These are phyloP conservation scores for Phoma sp. DNA, from an alignment of 2,329 filamentous ascomycete genomes.

Conservation along the genomic window DNA sequence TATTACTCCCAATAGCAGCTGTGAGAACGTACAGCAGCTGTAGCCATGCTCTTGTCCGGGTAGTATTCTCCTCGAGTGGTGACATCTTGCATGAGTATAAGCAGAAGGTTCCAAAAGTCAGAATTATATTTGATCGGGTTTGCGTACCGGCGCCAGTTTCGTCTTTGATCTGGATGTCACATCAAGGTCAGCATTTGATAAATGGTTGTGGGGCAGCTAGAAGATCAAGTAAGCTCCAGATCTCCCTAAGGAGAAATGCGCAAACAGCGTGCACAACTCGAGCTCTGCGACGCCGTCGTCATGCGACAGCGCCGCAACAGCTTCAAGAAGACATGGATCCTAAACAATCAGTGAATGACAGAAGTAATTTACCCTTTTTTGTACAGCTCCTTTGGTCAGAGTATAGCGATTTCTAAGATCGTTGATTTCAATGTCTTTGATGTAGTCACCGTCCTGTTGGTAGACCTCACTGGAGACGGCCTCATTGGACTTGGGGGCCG, in stretches of 20 bases:
- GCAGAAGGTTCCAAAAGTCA: conserved; percentile 62
- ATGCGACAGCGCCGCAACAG: conserved; percentile 40
- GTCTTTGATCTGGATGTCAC: conserved; percentile 98
- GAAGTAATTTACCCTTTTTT: conserved; percentile 98
- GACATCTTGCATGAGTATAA: conserved; percentile 84
- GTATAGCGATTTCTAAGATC: conserved; percentile 96
- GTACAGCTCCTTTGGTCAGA: conserved; percentile 93
- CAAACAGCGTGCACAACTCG: conserved; percentile 38
- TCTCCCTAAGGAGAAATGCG: conserved; percentile 45
- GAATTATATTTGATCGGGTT: conserved; percentile 69
- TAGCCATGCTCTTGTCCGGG: conserved; percentile 97
- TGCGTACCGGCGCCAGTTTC: conserved; percentile 99
- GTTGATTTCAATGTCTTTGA: conserved; percentile 99
- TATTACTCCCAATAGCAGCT: neutral
- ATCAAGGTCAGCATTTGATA: conserved; percentile 91
- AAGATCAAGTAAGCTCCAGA: conserved; percentile 56
- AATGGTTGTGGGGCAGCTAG: conserved; percentile 61
- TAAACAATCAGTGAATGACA: conserved; percentile 70
- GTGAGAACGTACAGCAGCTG: conserved; percentile 70
- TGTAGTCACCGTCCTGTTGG: conserved; percentile 94
- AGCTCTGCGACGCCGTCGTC: conserved; percentile 64
- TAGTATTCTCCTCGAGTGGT: conserved; percentile 96
- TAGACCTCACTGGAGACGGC: conserved; percentile 80
- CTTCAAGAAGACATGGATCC: conserved; percentile 50
- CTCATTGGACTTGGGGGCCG: conserved; percentile 54